Conservation (phyloP, 2,329 filamentous ascomycete species). For the Alternaria ethzedia region DNA sequence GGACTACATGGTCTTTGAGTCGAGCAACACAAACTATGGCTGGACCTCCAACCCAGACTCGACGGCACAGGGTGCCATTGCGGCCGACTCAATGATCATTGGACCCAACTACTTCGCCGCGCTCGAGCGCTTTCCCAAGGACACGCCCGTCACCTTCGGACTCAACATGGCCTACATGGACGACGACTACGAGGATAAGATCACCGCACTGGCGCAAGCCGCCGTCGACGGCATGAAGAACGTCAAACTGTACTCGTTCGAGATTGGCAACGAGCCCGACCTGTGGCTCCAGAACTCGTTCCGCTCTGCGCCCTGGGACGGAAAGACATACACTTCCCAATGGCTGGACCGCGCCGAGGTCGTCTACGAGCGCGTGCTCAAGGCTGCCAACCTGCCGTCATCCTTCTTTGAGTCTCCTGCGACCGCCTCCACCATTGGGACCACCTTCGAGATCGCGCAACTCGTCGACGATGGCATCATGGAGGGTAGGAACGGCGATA, state of each 20-base stretch:
- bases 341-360: conserved; percentile 55
- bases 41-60: conserved; percentile 50
- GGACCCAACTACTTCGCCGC: conserved; percentile 57
- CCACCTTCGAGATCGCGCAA: conserved; percentile 55
- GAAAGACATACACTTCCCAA: conserved; percentile 53
- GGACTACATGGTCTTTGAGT: conserved; percentile 58
- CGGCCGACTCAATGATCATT: conserved; percentile 55
- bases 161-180: conserved; percentile 58
- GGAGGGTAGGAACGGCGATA: conserved; percentile 43
- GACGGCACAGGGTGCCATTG: conserved; percentile 49
- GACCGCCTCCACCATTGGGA: conserved; percentile 60
- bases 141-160: conserved; percentile 58
- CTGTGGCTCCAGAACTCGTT: conserved; percentile 54
- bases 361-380: conserved; percentile 55
- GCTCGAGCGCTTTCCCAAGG: conserved; percentile 57
- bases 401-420: conserved; percentile 58
- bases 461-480: conserved; percentile 52
- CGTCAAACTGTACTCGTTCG: conserved; percentile 50
- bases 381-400: conserved; percentile 49
- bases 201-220: conserved; percentile 51
- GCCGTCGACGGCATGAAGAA: conserved; percentile 48
- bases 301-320: conserved; percentile 53
- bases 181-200: conserved; percentile 53
- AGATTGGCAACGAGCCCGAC: conserved; percentile 55
- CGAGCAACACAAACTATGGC: conserved; percentile 43